Percentiles rank a stretch among this genome's conserved stretches.
Evolutionary conservation across 768 basidiomycete genomes (phyloP).

Genomic region (Galerina marginata): DNA sequence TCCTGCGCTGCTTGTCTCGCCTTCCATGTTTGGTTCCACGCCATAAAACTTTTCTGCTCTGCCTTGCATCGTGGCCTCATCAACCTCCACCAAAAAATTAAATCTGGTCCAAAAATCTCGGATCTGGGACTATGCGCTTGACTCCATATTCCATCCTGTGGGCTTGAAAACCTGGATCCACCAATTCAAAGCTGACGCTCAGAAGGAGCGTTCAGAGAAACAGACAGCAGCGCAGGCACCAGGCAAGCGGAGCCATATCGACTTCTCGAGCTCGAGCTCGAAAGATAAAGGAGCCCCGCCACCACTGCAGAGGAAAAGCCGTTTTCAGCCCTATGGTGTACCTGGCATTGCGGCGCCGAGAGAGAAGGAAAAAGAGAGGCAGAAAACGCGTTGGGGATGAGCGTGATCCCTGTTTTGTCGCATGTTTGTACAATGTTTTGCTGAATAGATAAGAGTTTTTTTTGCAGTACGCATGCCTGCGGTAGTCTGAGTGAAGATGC

Average conservation of each 20-base stretch:
- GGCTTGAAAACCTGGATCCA: constrained; percentile 26
- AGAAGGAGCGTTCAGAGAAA: constrained; percentile 69
- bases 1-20: constrained; percentile 17
- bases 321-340: constrained; percentile 34
- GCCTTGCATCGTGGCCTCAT: neutral
- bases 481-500: too few relatives aligned
- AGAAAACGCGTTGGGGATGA: constrained; percentile 29
- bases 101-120: too few relatives aligned
- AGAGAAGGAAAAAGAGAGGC: constrained; percentile 13
- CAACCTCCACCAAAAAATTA: neutral
- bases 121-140: neutral
- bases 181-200: constrained; percentile 58
- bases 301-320: constrained; percentile 30
- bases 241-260: constrained; percentile 65
- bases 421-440: neutral
- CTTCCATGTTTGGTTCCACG: constrained; percentile 1
- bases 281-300: constrained; percentile 15
- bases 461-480: neutral
- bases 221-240: constrained; percentile 54
- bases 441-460: neutral
- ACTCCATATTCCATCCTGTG: constrained; percentile 20
- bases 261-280: constrained; percentile 44
- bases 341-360: constrained; percentile 7
- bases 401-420: neutral
- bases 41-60: neutral